Evolutionary conservation across 371 early-diverging fungal species (phyloP).

Genomic region (Sporodiniella umbellata): DNA sequence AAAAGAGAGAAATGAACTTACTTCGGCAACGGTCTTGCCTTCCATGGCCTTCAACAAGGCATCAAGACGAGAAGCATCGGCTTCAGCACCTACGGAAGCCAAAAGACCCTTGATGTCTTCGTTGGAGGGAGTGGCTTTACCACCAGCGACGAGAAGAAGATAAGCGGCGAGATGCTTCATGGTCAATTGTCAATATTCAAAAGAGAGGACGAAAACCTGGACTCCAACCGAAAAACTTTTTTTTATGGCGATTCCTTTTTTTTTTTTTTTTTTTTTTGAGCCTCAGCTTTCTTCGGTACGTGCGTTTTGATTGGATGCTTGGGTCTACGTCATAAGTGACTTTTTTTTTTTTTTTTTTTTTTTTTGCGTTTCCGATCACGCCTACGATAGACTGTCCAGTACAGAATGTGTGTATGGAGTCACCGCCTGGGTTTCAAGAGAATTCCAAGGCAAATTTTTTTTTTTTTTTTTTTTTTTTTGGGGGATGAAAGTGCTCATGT

Average conservation of each 20-base stretch:
- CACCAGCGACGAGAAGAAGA: constrained; percentile 88
- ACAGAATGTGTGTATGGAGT: no score
- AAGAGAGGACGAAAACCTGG: constrained; percentile 22
- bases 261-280: constrained; percentile 2
- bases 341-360: no score
- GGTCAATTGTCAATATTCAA: constrained; percentile 23
- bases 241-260: no score
- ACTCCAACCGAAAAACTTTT: constrained; percentile 16
- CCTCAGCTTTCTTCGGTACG: constrained; percentile 6
- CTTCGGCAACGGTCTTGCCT: constrained; percentile 86
- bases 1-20: constrained; percentile 10
- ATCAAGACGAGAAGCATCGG: constrained; percentile 71
- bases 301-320: background rate
- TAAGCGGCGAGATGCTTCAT: constrained; percentile 97
- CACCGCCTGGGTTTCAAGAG: no score
- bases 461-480: no score
- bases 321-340: background rate
- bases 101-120: constrained; percentile 78
- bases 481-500: no score
- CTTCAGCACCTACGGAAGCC: constrained; percentile 87
- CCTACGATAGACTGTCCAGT: no score
- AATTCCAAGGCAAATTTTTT: no score
- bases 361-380: no score
- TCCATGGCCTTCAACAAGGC: constrained; percentile 74
- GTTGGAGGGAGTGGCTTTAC: constrained; percentile 75